Percentiles rank a stretch among this genome's conserved stretches.
phyloP scores from a whole-genome alignment of 1,139 yeast genomes.

The Debaryomycetaceae sp. region DNA sequence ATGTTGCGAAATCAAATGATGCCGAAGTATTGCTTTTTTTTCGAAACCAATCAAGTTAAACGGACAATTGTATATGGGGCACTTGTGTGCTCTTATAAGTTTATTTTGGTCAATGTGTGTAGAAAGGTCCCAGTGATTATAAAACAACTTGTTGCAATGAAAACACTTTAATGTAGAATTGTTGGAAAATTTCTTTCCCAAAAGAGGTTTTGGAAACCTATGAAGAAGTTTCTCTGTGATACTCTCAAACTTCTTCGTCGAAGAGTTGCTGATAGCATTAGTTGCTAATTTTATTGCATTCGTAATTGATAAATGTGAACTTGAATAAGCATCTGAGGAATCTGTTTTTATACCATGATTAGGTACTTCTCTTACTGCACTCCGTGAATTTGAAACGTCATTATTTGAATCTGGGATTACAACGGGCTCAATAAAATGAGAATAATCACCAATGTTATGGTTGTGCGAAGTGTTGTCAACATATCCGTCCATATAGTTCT shows the following conservation, averaged over 20 bases:
- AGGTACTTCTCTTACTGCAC: neutral
- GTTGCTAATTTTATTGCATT: slow-evolving; percentile 2
- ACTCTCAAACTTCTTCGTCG: slow-evolving; percentile 2
- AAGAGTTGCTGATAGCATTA: neutral
- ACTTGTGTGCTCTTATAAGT: slow-evolving; percentile 19
- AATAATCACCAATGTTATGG: neutral
- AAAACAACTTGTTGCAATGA: slow-evolving; percentile 7
- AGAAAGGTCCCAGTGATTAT: slow-evolving; percentile 6
- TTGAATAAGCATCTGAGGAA: neutral
- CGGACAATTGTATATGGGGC: slow-evolving; percentile 57
- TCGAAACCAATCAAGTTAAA: slow-evolving; percentile 61
- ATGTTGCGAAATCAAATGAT: slow-evolving; percentile 63
- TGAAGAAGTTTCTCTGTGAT: slow-evolving; percentile 3
- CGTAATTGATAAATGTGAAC: neutral
- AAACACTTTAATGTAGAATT: slow-evolving; percentile 4
- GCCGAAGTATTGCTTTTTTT: slow-evolving; percentile 55
- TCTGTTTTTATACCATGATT: neutral
- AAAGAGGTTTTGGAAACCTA: slow-evolving; percentile 2
- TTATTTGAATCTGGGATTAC: neutral
- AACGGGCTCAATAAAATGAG: neutral
- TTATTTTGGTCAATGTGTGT: slow-evolving; percentile 8
- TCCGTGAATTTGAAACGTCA: neutral
- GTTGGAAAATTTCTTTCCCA: slow-evolving; percentile 1
- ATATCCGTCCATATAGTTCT: neutral
- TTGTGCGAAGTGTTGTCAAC: neutral